Evolutionary conservation across 192 early-diverging fungal species (phyloP).

Genomic region (Coemansia sp.): DNA sequence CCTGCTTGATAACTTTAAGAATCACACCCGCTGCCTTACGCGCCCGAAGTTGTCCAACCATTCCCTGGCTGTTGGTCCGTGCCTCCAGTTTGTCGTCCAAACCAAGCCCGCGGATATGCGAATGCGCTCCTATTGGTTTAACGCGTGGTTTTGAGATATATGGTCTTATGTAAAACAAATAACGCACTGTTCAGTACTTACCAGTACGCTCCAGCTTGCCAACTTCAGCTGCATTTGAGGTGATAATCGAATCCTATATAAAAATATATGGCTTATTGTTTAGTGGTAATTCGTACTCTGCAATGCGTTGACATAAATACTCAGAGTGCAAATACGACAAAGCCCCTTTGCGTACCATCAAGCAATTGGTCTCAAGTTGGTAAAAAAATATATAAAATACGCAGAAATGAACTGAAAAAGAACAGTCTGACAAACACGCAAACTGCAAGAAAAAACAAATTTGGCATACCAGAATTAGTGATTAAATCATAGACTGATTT

Average conservation of each 20-base stretch:
- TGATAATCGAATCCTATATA: constrained; percentile 54
- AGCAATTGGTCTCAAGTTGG: neutral
- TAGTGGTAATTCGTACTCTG: neutral
- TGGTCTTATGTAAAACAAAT: neutral
- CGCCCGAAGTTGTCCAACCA: constrained; percentile 96
- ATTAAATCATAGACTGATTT: neutral
- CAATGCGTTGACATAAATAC: neutral
- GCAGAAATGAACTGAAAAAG: constrained; percentile 4
- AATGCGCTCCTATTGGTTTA: constrained; percentile 79
- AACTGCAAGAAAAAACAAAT: neutral
- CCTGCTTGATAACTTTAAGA: constrained; percentile 95
- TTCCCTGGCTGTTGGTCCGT: constrained; percentile 82
- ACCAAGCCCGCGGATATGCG: constrained; percentile 96
- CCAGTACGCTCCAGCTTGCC: constrained; percentile 56
- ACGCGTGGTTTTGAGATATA: neutral
- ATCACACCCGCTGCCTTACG: constrained; percentile 96
- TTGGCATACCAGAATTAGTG: neutral
- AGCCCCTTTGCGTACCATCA: neutral
- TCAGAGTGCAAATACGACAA: neutral
- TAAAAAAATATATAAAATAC: constrained; percentile 4
- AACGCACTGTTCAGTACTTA: constrained; percentile 9
- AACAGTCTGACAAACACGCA: neutral
- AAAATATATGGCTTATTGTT: neutral
- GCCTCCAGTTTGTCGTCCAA: constrained; percentile 93
- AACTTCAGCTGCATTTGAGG: constrained; percentile 48